Evolutionary conservation across 768 basidiomycete species (phyloP), one percentile per base, ranked within the genome.

Genomic region (Lanmaoa pseudosensibilis): DNA sequence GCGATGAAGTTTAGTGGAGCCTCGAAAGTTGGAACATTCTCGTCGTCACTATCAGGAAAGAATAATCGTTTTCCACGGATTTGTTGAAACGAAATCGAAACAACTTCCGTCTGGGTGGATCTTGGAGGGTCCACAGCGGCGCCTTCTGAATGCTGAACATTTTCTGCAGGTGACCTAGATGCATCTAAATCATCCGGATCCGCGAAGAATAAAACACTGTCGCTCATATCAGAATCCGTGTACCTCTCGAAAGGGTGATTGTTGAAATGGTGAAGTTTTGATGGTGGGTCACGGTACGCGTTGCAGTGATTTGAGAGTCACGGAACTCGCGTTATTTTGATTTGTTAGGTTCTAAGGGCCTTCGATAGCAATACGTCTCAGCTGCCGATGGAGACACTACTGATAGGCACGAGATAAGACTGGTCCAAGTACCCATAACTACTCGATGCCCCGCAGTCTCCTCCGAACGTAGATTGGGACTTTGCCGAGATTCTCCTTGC

Each of bases 171-270:
- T 25, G 34, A 47, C 32, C 23, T 32, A 37, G 55, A 46, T 19
- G 75, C 74, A 9, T 74, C 76, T 45, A 83, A 78, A 53, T 82
- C 84, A 36, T 76, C 76, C 16, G 85, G 83, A 36, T 78, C 79
- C 37, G 83, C 80, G 68, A 89, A 88, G 66, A 89, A 88, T 11
- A 80, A 70, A 8, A 68, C 70, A 13, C 12, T 37, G 45, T 43
- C 36, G 39, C 40, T 53, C 67, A 71, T 70, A 21, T 40, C 7
- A 15, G 25, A 25, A 40, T 45, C 7, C 33, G 37, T 23, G 21
- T 50, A 18, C 19, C 34, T 37, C 39, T n/a, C 15, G 5, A 53
- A 33, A 39, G 9, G 27, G 30, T 11, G 51, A 27, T 19, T 21
- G 34, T 13, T 13, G 41, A 36, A 44, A 43, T n/a, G 18, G 16